Conservation (phyloP, 331 rosid species). For the Malus hybrid region DNA sequence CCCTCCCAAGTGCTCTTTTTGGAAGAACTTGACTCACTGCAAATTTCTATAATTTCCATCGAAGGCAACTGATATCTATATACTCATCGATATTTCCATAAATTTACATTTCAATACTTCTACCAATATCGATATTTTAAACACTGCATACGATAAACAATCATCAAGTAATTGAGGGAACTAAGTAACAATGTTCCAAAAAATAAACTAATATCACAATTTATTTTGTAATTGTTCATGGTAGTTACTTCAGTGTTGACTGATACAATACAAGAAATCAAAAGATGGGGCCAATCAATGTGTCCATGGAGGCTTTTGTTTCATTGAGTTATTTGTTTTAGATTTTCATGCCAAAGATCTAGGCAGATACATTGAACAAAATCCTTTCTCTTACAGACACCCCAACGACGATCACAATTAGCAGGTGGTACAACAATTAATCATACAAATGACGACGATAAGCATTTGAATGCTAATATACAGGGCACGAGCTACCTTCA, state of each 20-base stretch:
- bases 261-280: background rate
- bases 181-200: background rate
- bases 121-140: too few relatives aligned
- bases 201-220: background rate
- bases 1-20: too few relatives aligned
- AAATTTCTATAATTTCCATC: too few relatives aligned
- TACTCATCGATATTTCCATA: too few relatives aligned
- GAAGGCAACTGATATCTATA: too few relatives aligned
- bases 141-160: background rate
- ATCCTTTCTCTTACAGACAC: background rate
- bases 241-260: background rate
- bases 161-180: background rate
- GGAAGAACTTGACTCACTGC: too few relatives aligned
- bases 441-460: background rate
- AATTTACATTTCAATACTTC: too few relatives aligned
- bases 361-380: background rate
- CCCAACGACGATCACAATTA: background rate
- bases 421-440: background rate
- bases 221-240: background rate
- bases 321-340: background rate
- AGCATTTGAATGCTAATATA: background rate
- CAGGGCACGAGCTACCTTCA: background rate
- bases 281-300: background rate
- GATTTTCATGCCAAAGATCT: background rate
- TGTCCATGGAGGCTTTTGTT: background rate